These are phyloP conservation scores for Monilinia polystroma DNA, from an alignment of 2,329 filamentous ascomycete genomes.

Conservation along the genomic window DNA sequence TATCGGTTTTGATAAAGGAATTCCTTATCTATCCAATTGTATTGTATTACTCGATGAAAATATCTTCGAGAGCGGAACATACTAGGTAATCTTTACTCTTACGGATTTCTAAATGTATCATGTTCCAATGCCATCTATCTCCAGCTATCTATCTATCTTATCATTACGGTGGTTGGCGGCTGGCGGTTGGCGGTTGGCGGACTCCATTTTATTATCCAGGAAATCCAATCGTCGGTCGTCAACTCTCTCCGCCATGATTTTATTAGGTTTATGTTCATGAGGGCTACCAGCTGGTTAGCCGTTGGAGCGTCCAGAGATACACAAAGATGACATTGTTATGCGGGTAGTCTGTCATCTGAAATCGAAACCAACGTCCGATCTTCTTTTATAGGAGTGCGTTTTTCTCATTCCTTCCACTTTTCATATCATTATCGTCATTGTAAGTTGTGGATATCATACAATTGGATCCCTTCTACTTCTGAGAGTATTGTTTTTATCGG, in stretches of 20 bases:
- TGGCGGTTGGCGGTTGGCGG: too few species aligned
- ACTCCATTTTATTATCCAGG: conserved; percentile 3
- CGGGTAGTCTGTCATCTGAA: background rate
- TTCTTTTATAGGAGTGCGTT: background rate
- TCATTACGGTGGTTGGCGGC: background rate
- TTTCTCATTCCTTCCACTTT: background rate
- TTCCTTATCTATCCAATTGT: conserved; percentile 17
- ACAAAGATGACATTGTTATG: background rate
- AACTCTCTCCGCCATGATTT: background rate
- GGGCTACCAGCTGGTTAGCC: background rate
- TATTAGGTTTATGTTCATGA: background rate
- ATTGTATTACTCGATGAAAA: conserved; percentile 9
- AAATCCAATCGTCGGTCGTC: background rate
- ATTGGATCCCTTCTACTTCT: background rate
- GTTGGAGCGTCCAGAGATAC: background rate
- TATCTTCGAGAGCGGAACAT: background rate
- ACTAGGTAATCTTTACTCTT: background rate
- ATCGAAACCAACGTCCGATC: background rate
- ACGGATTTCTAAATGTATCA: background rate
- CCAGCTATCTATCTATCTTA: background rate
- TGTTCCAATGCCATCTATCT: background rate
- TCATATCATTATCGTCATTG: background rate
- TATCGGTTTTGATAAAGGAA: background rate
- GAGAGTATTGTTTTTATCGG: background rate
- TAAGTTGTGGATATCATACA: background rate